Evolutionary conservation across 2,329 filamentous ascomycete species (phyloP), one percentile per base, ranked within the genome.

Genomic region (Cladosporium austrohemisphaericum): DNA sequence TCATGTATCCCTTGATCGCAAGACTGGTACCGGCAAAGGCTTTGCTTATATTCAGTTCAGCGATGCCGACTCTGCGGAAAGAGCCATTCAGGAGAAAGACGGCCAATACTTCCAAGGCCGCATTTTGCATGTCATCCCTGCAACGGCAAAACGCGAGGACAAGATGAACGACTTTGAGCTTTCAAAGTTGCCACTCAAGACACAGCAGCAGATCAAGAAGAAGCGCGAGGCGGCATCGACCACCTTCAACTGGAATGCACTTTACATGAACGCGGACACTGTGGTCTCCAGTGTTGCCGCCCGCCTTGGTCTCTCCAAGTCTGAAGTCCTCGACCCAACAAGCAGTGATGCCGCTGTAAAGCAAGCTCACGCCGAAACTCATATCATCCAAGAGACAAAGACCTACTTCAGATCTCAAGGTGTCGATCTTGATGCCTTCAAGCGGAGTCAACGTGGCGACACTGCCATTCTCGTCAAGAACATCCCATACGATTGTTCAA

Each of bases 201-300:
- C 94, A 68, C 93, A 97, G 68, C 89, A 89, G 60, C 80, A 94
- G 61, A 86, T 97, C 58, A 88, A 86, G 65, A 87, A 86, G 62
- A 94, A 88, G 70, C 79, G 84, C 41, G 85, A 92, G 60, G 88
- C 91, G 18, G 78, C 86, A 7, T 85, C 84, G 23, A 82, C 79
- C 41, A 83, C 80, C 1, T 97, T 97, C 72, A 95, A 92, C 66
- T 98, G 93, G 93, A 98, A 98, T 73, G 92, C 91, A n/a, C 76
- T 98, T n/a, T 98, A 93, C 69, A 94, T 98, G 87, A 96, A 86
- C 69, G 86, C 67, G 65, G 91, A 98, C 73, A 88, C 93, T 43
- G 90, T 98, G 45, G 91, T 96, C 70, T 83, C 88, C 41, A 94
- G 91, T 5, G 82, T 95, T 53, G 89, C 93, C 40, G 82, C 85